A percentile compares a stretch with the other conserved stretches of the same genome.
These are phyloP conservation scores for Mortierella polycephala DNA, from an alignment of 371 early-diverging fungal species.

Conservation along the genomic window DNA sequence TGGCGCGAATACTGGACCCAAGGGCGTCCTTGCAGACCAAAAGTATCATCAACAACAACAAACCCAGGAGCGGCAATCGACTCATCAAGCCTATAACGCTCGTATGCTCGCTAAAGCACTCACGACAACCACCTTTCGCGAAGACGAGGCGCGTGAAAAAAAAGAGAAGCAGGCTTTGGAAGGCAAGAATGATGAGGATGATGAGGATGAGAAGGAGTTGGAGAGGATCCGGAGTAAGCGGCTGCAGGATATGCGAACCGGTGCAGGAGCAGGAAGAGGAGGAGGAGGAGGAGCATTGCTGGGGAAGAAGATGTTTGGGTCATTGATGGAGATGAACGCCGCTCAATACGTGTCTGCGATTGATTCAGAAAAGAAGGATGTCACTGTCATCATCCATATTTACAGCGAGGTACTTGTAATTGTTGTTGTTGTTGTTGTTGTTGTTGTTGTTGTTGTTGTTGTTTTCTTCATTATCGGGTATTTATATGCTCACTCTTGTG, in stretches of 20 bases:
- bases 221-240: constrained; percentile 43
- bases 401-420: constrained; percentile 32
- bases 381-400: constrained; percentile 44
- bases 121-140: constrained; percentile 39
- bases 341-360: constrained; percentile 45
- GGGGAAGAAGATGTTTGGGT: constrained; percentile 38
- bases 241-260: constrained; percentile 30
- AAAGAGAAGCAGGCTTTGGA: constrained; percentile 22
- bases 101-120: constrained; percentile 32
- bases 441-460: neutral
- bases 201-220: constrained; percentile 27
- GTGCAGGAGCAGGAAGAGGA: neutral
- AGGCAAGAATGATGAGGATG: constrained; percentile 26
- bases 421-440: constrained; percentile 2
- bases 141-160: constrained; percentile 25
- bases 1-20: constrained; percentile 50
- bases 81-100: constrained; percentile 31
- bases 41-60: constrained; percentile 47
- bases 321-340: constrained; percentile 52
- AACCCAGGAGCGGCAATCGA: constrained; percentile 24
- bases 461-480: neutral
- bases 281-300: constrained; percentile 3
- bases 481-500: no score
- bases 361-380: constrained; percentile 44
- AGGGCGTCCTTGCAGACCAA: constrained; percentile 50